Conservation (phyloP, 1,284 basidiomycete species). For the Agroathelia rolfsii region DNA sequence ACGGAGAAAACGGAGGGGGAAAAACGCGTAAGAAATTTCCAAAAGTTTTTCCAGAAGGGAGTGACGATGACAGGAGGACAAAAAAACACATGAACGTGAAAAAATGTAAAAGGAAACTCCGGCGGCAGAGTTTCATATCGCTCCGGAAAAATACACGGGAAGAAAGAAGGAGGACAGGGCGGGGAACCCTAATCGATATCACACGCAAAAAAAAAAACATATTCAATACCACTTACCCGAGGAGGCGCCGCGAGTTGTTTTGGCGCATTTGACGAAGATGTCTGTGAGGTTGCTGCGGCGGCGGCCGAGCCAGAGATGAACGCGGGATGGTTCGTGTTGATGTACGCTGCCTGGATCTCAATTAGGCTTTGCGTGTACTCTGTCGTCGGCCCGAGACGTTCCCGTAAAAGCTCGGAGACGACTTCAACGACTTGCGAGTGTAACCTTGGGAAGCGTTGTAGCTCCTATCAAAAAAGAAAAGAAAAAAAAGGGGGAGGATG, state of each 20-base stretch:
- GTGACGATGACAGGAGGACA: slow-evolving; percentile 14
- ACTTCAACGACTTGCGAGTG: slow-evolving; percentile 94
- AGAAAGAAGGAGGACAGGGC: too few species aligned
- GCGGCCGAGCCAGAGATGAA: slow-evolving; percentile 69
- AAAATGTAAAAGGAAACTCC: too few species aligned
- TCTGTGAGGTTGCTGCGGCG: slow-evolving; percentile 31
- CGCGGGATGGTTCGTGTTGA: slow-evolving; percentile 96
- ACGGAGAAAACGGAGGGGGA: slow-evolving; percentile 6
- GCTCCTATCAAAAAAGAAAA: slow-evolving; percentile 48
- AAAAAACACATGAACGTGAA: slow-evolving; percentile 1
- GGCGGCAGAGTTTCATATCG: too few species aligned
- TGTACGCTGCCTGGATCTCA: slow-evolving; percentile 96
- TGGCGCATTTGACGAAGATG: slow-evolving; percentile 30
- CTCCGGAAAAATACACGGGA: too few species aligned
- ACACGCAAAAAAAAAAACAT: slow-evolving; percentile 1
- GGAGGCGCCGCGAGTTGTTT: slow-evolving; percentile 30
- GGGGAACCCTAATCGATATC: too few species aligned
- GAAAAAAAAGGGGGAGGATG: not conserved
- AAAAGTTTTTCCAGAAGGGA: slow-evolving; percentile 9
- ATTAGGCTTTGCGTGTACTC: slow-evolving; percentile 96
- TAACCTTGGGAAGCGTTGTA: slow-evolving; percentile 92
- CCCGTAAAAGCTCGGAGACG: slow-evolving; percentile 92
- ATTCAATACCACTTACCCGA: slow-evolving; percentile 35
- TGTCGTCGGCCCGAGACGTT: slow-evolving; percentile 92
- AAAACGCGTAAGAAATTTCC: too few species aligned